A percentile compares a stretch with the other conserved stretches of the same genome.
These are phyloP conservation scores for Allium cepa DNA, from an alignment of 106 monocot species.

Conservation along the genomic window DNA sequence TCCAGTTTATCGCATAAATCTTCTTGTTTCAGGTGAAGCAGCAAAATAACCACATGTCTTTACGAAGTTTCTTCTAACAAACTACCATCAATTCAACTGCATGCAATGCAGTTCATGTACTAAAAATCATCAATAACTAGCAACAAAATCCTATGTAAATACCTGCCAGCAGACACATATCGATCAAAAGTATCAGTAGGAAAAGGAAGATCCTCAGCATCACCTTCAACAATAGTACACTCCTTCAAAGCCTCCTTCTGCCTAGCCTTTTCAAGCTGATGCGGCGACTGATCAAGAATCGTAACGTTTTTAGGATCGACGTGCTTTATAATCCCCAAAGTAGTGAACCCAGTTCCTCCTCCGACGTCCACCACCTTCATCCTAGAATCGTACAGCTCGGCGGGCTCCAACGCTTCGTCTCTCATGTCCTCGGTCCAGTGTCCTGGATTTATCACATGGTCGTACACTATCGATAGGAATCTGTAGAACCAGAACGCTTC, in stretches of 20 bases:
- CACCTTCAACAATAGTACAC: conserved; percentile 85
- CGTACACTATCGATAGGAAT: conserved; percentile 89
- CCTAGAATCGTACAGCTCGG: conserved; percentile 46
- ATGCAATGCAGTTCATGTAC: too few species aligned
- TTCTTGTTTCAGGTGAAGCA: too few species aligned
- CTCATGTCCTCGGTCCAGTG: conserved; percentile 99
- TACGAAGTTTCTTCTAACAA: too few species aligned
- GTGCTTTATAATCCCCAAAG: conserved; percentile 82
- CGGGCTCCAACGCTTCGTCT: conserved; percentile 89
- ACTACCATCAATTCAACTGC: too few species aligned
- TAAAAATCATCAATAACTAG: too few species aligned
- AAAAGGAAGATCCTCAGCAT: conserved; percentile 92
- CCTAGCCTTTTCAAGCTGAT: conserved; percentile 84
- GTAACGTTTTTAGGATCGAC: conserved; percentile 80
- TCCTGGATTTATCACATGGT: conserved; percentile 88
- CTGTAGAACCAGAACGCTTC: conserved; percentile 99
- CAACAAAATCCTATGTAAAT: too few species aligned
- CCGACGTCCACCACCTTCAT: conserved; percentile 92
- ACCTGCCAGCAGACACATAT: conserved; percentile 98
- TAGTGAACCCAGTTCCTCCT: conserved; percentile 91
- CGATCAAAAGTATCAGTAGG: conserved; percentile 70
- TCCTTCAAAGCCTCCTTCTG: conserved; percentile 81
- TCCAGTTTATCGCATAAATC: too few species aligned
- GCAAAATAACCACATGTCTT: too few species aligned
- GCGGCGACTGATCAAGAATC: conserved; percentile 90